Evolutionary conservation across 805 yeast genomes (phyloP).

Genomic region (Isabelozyma gotoi): DNA sequence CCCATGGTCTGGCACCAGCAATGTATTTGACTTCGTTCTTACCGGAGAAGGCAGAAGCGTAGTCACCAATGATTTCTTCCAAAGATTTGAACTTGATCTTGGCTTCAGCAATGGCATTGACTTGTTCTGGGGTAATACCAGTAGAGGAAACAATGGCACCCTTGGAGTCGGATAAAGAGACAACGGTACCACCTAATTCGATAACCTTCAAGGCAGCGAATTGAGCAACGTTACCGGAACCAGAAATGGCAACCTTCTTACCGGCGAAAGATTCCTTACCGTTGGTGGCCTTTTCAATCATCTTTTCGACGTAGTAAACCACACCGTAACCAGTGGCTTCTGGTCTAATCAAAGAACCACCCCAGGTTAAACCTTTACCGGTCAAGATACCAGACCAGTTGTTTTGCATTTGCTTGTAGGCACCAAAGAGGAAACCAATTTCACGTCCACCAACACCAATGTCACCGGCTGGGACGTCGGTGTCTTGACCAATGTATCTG

Average conservation of each 20-base stretch:
- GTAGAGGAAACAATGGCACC: conserved; percentile 77
- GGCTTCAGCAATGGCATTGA: conserved; percentile 72
- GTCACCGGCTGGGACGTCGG: conserved; percentile 99
- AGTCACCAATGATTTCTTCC: conserved; percentile 58
- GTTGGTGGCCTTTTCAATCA: conserved; percentile 88
- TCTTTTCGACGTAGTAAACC: conserved; percentile 94
- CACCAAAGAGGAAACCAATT: conserved; percentile 94
- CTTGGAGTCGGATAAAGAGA: conserved; percentile 91
- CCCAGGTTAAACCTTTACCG: conserved; percentile 98
- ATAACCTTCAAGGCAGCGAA: conserved; percentile 96
- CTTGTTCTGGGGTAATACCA: conserved; percentile 85
- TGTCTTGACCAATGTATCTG: conserved; percentile 94
- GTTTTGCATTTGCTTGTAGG: conserved; percentile 89
- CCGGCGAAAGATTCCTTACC: conserved; percentile 91
- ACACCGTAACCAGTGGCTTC: conserved; percentile 99
- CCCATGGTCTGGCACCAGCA: conserved; percentile 96
- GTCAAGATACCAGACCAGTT: conserved; percentile 96
- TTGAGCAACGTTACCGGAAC: conserved; percentile 99
- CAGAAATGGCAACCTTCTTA: conserved; percentile 94
- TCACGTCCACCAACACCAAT: conserved; percentile 98
- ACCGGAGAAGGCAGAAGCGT: conserved; percentile 57
- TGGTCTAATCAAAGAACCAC: conserved; percentile 98
- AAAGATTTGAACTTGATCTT: conserved; percentile 76
- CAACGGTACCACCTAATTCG: conserved; percentile 94
- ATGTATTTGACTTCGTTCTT: conserved; percentile 66